Base-by-base conservation (phyloP, 1,139 yeast species). In the Candida sojae region DNA sequence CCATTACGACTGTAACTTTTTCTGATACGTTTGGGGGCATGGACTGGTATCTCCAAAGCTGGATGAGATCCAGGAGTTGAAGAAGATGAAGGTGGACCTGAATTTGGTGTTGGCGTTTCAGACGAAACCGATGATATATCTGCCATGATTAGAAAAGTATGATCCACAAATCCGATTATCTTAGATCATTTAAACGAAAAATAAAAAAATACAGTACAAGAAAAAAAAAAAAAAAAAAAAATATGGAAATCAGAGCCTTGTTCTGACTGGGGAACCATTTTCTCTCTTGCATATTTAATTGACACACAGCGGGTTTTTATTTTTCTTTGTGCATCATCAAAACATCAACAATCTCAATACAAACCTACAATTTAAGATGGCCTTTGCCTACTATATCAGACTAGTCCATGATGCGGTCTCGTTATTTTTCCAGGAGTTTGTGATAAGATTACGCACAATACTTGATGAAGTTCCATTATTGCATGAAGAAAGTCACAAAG, bases 1-100 rank as follows among this genome's bases (percentile, higher is more conserved):
- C 68, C 69, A 29, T 47, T 46, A 28, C 54, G 47, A 26, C 53
- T 49, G 37, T 53, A 51, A 11, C 44, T 42, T 29, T 42, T 42
- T 11, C 42, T 35, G 6, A 39, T 38, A 5, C 46, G 41, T 26
- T 38, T 28, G 6, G 32, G 26, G 5, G 9, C 29, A 26, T 6
- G 29, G 4, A 6, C 5, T 8, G 29, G 39, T 10, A 23, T n/a
- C 39, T 6, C 12, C 11, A 17, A 6, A n/a, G 21, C 30, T n/a
- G 39, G 39, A 26, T 13, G 23, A 10, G 30, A 12, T 6, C 39
- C 39, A 6, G 39, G 39, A 26, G 30, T 36, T 25, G 30, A 25
- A 8, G 38, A 21, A 17, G 38, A 8, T 4, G 38, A 21, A 9
- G 38, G 10, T 9, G 38, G 38, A 17, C 26, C 11, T 21, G 37